Evolutionary conservation across 352 stramenopile genomes (phyloP), one percentile per base, ranked within the genome.

Genomic region (Globisporangium carolinianum): DNA sequence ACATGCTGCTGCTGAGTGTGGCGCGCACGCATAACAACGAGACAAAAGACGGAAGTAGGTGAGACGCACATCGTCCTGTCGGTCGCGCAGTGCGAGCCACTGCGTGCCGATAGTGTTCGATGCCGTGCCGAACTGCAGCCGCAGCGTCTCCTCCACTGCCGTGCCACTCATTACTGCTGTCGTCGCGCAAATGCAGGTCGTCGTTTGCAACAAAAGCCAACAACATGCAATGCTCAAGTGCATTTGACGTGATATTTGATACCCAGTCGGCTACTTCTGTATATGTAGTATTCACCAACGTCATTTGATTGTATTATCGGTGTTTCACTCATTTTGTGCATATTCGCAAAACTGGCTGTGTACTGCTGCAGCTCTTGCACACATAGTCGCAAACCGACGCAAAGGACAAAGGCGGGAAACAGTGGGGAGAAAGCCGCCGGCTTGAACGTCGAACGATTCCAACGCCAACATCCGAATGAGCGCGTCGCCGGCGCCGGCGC

Each of bases 71-170:
- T 72, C 61, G n/a, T 63, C 54, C 41, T 58, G 61, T 55, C 83
- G 83, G 41, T 52, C 67, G 54, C 86, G 64, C 47, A 89, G 63
- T 6, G 59, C 63, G 52, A 76, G 51, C 71, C 75, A 82, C 61
- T 89, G 79, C 47, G 74, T 84, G 58, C 78, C 76, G 47, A 90
- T 75, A 24, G 82, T 79, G 54, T 71, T 89, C 36, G 82, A 56
- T 4, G 82, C 82, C 53, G 78, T 74, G 61, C 82, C 82, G 54
- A 92, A 92, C 58, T 89, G 74, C 61, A 92, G 62, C 1, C 79
- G 70, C 60, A 92, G 59, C 53, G 73, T 87, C 61, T 88, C 79
- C 65, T 79, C 77, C 18, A 6, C 24, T n/a, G 45, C 45, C 7
- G 12, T 49, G n/a, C 45, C 45, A 49, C 45, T 49, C 45, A 49